phyloP scores from a whole-genome alignment of 1,284 basidiomycete species.

The Porogramme epimiltina region DNA sequence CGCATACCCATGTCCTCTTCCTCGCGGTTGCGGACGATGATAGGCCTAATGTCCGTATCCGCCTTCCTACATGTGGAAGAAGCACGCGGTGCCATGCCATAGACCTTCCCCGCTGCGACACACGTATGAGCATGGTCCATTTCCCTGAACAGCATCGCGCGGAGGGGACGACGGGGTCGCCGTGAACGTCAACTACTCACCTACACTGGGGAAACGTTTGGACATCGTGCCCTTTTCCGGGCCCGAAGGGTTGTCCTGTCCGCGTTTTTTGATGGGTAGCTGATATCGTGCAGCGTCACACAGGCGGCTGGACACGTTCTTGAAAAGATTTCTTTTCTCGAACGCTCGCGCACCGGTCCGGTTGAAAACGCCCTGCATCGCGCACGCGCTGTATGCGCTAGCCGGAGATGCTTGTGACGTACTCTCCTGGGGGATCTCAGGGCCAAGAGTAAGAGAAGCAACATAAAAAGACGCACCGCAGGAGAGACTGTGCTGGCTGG shows the following conservation, averaged over 20 bases:
- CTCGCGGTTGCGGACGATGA: background rate
- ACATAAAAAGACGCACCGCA: no score
- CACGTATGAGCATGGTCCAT: background rate
- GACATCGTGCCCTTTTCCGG: background rate
- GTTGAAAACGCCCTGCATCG: background rate
- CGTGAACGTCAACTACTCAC: constrained; percentile 16
- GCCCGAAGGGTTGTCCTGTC: background rate
- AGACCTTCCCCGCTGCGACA: background rate
- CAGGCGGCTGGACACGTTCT: no score
- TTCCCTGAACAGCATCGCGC: no score
- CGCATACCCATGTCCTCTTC: constrained; percentile 8
- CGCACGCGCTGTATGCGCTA: background rate
- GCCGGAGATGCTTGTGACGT: background rate
- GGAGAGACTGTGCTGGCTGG: no score
- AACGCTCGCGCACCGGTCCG: background rate
- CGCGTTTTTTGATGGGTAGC: constrained; percentile 10
- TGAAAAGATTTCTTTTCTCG: background rate
- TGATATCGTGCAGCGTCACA: no score
- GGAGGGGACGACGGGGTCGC: no score
- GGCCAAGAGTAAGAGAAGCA: no score
- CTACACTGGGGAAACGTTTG: constrained; percentile 1
- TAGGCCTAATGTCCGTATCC: background rate
- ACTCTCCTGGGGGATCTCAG: no score
- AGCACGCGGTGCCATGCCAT: constrained; percentile 5
- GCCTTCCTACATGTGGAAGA: background rate